These are phyloP conservation scores for Akebia trifoliata DNA, from an alignment of 164 flowering plant genomes.

Conservation along the genomic window DNA sequence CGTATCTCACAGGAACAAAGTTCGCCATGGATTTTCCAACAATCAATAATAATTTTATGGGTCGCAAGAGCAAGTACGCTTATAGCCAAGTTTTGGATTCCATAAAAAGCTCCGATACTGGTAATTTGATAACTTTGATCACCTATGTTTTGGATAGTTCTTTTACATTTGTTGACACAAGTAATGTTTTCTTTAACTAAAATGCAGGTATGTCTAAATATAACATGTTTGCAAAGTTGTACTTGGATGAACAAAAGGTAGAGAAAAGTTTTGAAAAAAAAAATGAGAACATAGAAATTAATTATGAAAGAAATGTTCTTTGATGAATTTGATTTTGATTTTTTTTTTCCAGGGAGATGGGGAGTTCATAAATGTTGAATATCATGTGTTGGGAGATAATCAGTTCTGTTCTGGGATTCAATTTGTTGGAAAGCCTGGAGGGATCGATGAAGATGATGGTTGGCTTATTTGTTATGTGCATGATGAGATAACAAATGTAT, in stretches of 20 bases:
- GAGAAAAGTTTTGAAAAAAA: neutral
- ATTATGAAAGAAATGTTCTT: neutral
- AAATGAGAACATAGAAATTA: neutral
- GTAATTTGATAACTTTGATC: too few species aligned
- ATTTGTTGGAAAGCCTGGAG: conserved; percentile 9
- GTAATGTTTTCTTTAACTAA: neutral
- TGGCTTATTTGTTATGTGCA: conserved; percentile 24
- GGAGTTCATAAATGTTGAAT: conserved; percentile 11
- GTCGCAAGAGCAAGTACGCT: conserved; percentile 13
- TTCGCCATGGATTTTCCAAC: conserved; percentile 16
- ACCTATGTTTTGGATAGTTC: too few species aligned
- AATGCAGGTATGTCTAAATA: conserved; percentile 9
- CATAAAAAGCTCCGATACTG: conserved; percentile 3
- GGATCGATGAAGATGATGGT: conserved; percentile 30
- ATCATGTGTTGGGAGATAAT: conserved; percentile 11
- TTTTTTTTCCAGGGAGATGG: conserved; percentile 6
- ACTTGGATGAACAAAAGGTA: conserved; percentile 4
- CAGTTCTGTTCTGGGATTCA: conserved; percentile 11
- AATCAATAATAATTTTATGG: conserved; percentile 15
- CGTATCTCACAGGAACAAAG: conserved; percentile 11
- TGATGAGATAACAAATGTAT: conserved; percentile 18
- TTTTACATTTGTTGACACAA: too few species aligned
- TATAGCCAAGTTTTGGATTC: conserved; percentile 22
- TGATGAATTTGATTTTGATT: neutral
- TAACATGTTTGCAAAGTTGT: conserved; percentile 13